Percentiles rank a stretch among this genome's conserved stretches.
Conservation (phyloP, 371 early-diverging fungal genomes). For the Mortierella sp. region DNA sequence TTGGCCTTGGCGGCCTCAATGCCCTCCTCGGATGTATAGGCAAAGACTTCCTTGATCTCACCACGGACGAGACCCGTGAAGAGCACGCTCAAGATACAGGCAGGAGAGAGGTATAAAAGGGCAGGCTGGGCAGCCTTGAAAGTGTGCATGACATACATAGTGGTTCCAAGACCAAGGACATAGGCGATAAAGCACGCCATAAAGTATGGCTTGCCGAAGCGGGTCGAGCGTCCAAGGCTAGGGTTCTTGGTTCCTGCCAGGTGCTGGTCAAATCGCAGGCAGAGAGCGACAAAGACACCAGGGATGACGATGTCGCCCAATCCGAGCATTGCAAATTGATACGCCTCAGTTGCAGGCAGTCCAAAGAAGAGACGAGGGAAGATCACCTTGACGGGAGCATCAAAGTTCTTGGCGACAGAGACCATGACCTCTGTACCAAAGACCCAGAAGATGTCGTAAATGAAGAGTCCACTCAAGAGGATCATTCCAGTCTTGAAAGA, state of each 20-base stretch:
- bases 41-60: slow-evolving; percentile 85
- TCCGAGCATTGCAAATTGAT: slow-evolving; percentile 94
- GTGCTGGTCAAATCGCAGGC: slow-evolving; percentile 88
- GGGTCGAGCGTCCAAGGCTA: slow-evolving; percentile 60
- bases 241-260: slow-evolving; percentile 56
- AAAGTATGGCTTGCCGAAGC: slow-evolving; percentile 91
- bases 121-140: slow-evolving; percentile 99
- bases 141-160: slow-evolving; percentile 95
- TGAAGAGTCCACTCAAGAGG: slow-evolving; percentile 90
- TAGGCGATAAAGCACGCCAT: slow-evolving; percentile 84
- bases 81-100: slow-evolving; percentile 90
- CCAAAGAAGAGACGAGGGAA: slow-evolving; percentile 85
- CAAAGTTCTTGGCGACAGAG: slow-evolving; percentile 95
- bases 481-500: slow-evolving; percentile 96
- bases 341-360: slow-evolving; percentile 55
- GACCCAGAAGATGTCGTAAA: slow-evolving; percentile 99
- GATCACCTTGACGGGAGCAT: slow-evolving; percentile 96
- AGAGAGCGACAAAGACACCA: slow-evolving; percentile 94
- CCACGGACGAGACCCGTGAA: slow-evolving; percentile 85
- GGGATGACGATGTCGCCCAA: slow-evolving; percentile 98
- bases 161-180: slow-evolving; percentile 85
- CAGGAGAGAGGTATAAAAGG: slow-evolving; percentile 95
- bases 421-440: slow-evolving; percentile 99
- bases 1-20: slow-evolving; percentile 62
- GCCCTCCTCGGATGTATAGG: slow-evolving; percentile 77